phyloP scores from a whole-genome alignment of 495 filamentous ascomycete species.

The Hypoxylon cercidicola region DNA sequence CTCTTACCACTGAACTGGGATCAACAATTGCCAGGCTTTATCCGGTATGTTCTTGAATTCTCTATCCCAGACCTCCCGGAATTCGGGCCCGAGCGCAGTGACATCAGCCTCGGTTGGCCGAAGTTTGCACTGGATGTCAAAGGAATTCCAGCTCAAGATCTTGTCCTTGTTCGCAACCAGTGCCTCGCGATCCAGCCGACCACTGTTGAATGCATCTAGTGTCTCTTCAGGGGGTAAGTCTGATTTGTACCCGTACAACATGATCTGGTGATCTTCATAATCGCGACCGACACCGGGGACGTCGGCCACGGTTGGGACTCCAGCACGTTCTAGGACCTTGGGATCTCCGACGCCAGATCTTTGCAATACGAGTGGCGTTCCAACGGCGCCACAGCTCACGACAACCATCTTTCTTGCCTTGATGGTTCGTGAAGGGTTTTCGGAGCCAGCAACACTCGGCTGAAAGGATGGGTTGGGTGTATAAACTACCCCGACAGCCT shows the following conservation, averaged over 20 bases:
- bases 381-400: neutral
- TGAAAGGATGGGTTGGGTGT: conserved; percentile 28
- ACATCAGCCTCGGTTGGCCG: conserved; percentile 53
- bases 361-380: conserved; percentile 2
- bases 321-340: conserved; percentile 38
- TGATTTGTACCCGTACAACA: conserved; percentile 37
- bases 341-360: conserved; percentile 62
- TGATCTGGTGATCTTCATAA: conserved; percentile 54
- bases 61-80: conserved; percentile 52
- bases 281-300: conserved; percentile 54
- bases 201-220: conserved; percentile 5
- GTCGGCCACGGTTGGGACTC: conserved; percentile 36
- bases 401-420: neutral
- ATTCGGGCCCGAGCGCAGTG: conserved; percentile 49
- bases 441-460: conserved; percentile 31
- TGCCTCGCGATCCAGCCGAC: conserved; percentile 1
- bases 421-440: conserved; percentile 4
- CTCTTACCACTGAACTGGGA: too few species aligned
- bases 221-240: conserved; percentile 33
- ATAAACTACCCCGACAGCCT: conserved; percentile 58
- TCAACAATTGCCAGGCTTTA: conserved; percentile 52
- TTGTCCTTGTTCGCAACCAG: conserved; percentile 22
- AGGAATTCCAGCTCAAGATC: conserved; percentile 53
- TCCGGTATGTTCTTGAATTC: conserved; percentile 51
- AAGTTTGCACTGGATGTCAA: conserved; percentile 55